Conservation (phyloP, 2,329 filamentous ascomycete genomes). For the Colletotrichum sp. region DNA sequence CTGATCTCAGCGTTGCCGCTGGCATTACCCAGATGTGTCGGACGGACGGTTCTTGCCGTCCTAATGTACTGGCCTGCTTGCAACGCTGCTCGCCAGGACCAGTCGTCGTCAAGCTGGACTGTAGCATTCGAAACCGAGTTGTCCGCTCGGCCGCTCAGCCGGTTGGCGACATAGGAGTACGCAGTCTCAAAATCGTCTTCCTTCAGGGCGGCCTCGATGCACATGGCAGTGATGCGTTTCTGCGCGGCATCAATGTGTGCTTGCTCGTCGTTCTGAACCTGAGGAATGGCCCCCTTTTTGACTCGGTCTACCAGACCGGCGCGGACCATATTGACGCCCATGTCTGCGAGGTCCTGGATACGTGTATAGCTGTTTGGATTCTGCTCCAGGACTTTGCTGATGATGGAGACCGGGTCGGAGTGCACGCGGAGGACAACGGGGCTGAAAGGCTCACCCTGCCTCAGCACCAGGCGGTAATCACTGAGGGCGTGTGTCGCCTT, state of each 20-base stretch:
- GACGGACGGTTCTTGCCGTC: conserved; percentile 55
- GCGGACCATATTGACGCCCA: conserved; percentile 70
- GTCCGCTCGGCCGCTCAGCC: conserved; percentile 53
- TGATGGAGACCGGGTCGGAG: conserved; percentile 74
- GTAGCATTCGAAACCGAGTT: conserved; percentile 27
- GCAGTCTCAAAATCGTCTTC: conserved; percentile 87
- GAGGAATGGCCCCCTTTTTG: conserved; percentile 28
- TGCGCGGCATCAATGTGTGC: conserved; percentile 47
- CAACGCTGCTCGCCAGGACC: conserved; percentile 80
- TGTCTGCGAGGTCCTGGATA: conserved; percentile 73
- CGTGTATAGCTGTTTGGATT: conserved; percentile 77
- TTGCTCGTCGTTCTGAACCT: conserved; percentile 28
- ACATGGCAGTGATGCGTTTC: conserved; percentile 78
- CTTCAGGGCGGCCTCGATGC: conserved; percentile 75
- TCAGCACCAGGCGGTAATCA: conserved; percentile 78
- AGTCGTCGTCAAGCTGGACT: conserved; percentile 55
- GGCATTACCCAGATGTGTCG: conserved; percentile 65
- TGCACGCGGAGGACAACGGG: conserved; percentile 81
- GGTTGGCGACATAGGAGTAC: conserved; percentile 81
- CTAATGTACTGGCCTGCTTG: conserved; percentile 77
- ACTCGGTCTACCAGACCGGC: conserved; percentile 53
- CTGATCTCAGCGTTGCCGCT: conserved; percentile 68
- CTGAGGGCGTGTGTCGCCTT: conserved; percentile 77
- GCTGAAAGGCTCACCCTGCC: conserved; percentile 80
- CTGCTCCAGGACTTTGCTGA: conserved; percentile 76